Conservation (phyloP, 331 rosid species). For the Cydonia oblonga region DNA sequence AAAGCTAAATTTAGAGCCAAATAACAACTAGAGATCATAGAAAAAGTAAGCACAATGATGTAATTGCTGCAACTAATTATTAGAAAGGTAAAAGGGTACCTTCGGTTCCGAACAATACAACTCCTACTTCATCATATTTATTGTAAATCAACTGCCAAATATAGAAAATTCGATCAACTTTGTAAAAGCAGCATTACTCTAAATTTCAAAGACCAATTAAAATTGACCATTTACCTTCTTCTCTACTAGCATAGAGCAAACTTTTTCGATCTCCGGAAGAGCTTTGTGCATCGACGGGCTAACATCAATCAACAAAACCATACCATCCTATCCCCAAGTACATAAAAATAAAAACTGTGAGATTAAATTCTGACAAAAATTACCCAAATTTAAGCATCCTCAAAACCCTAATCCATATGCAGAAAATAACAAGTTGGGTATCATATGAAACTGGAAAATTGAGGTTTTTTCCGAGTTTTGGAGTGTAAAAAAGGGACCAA, state of each 20-base stretch:
- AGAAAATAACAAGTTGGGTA: background rate
- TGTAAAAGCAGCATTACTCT: background rate
- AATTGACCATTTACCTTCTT: conserved; percentile 46
- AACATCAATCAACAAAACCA: conserved; percentile 78
- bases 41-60: background rate
- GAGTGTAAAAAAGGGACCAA: background rate
- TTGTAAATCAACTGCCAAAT: conserved; percentile 51
- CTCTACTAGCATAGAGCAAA: conserved; percentile 52
- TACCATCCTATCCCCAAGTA: conserved; percentile 34
- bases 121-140: conserved; percentile 66
- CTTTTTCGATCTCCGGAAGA: conserved; percentile 67
- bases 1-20: background rate
- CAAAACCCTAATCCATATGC: conserved; percentile 2
- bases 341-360: background rate
- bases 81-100: conserved; percentile 28
- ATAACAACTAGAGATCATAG: background rate
- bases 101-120: conserved; percentile 68
- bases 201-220: background rate
- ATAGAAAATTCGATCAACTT: background rate
- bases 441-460: background rate
- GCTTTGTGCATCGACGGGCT: conserved; percentile 75
- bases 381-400: background rate
- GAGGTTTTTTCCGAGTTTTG: background rate
- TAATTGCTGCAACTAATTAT: background rate
- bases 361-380: background rate